Percentiles rank a stretch among this genome's conserved stretches.
Conservation (phyloP, 257 asterid species). For the Fraxinus cuspidata region DNA sequence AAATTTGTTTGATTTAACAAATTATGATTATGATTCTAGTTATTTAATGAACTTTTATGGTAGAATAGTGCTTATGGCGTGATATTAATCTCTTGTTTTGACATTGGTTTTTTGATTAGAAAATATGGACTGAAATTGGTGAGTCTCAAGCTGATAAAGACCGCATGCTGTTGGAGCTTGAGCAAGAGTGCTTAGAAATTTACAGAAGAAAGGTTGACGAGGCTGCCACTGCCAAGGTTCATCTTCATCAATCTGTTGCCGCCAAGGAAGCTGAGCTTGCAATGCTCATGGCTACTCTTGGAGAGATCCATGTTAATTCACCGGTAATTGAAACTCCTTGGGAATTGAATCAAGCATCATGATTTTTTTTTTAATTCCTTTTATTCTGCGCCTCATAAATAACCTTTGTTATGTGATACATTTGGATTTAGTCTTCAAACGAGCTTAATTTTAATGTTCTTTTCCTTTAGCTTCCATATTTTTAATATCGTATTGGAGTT, state of each 20-base stretch:
- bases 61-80: slow-evolving; percentile 15
- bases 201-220: slow-evolving; percentile 85
- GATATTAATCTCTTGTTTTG: slow-evolving; percentile 12
- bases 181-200: slow-evolving; percentile 80
- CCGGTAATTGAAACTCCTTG: slow-evolving; percentile 48
- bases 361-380: slow-evolving; percentile 5
- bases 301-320: slow-evolving; percentile 56
- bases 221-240: slow-evolving; percentile 72
- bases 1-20: neutral
- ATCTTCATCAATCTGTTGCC: slow-evolving; percentile 80
- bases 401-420: neutral
- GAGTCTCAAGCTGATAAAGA: slow-evolving; percentile 81
- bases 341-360: neutral
- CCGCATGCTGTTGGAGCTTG: slow-evolving; percentile 80
- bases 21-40: slow-evolving; percentile 2
- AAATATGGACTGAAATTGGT: slow-evolving; percentile 91
- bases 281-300: slow-evolving; percentile 86
- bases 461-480: neutral
- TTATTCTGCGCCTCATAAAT: neutral
- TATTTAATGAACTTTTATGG: neutral
- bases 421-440: neutral
- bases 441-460: neutral
- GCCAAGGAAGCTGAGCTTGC: slow-evolving; percentile 94
- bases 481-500: neutral
- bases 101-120: slow-evolving; percentile 42